Percentiles rank a stretch among this genome's conserved stretches.
phyloP scores from a whole-genome alignment of 176 grass and related monocot genomes.

The Poa pratensis region DNA sequence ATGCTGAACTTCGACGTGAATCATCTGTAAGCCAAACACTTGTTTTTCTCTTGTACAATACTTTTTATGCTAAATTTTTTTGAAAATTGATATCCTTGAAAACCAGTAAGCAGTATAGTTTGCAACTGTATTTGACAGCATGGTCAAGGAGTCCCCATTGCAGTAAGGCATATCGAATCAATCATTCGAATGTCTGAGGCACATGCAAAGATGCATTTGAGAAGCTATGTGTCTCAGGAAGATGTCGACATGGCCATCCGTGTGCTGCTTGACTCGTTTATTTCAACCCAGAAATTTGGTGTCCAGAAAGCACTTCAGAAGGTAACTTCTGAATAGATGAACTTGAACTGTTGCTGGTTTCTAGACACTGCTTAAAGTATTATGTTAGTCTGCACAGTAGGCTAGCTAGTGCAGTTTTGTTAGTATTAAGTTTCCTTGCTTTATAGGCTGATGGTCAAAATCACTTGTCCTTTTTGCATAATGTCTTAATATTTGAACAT shows the following conservation, averaged over 20 bases:
- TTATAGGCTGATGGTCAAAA: too few relatives aligned
- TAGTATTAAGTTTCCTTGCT: too few relatives aligned
- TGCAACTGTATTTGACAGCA: slow-evolving; percentile 63
- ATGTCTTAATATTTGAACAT: slow-evolving; percentile 29
- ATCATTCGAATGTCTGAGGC: slow-evolving; percentile 97
- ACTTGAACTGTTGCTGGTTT: not conserved
- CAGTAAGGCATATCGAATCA: slow-evolving; percentile 96
- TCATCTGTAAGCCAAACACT: slow-evolving; percentile 65
- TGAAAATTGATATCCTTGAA: slow-evolving; percentile 13
- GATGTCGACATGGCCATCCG: slow-evolving; percentile 99
- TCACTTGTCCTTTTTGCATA: not conserved
- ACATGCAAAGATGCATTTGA: slow-evolving; percentile 94
- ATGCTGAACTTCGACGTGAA: slow-evolving; percentile 83
- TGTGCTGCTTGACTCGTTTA: slow-evolving; percentile 94
- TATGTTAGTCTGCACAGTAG: not conserved
- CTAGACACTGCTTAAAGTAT: not conserved
- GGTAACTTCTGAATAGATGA: slow-evolving; percentile 50
- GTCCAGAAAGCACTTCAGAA: slow-evolving; percentile 97
- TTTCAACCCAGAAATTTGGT: slow-evolving; percentile 96
- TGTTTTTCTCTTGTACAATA: not conserved
- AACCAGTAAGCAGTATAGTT: slow-evolving; percentile 31
- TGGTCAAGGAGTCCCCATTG: slow-evolving; percentile 95
- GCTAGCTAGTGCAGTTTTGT: not conserved
- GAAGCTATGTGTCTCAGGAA: slow-evolving; percentile 94
- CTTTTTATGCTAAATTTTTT: slow-evolving; percentile 1